Base-by-base conservation (phyloP, 495 filamentous ascomycete genomes). In the Venustampulla echinocandica region DNA sequence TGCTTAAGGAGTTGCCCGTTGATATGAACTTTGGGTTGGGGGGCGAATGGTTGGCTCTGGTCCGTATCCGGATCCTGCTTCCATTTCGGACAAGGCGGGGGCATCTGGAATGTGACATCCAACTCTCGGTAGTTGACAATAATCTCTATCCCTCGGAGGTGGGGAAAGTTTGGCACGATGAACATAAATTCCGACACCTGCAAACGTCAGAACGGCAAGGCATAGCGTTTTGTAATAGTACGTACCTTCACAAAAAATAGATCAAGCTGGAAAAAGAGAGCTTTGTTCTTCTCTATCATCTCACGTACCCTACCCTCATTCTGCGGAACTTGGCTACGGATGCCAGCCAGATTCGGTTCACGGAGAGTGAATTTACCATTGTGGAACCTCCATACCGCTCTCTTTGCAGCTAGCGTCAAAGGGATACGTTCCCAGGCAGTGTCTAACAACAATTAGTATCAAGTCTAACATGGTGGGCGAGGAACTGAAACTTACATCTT, bases 161-260 rank as follows among this genome's bases (percentile, higher is more conserved):
- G 84, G 36, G 76, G 76, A 44, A 84, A 74, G 50, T 78, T 78
- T 13, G 82, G 80, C 23, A 85, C 74, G 27, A 83, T 75, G 55
- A 75, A 77, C 70, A 84, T 76, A 61, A 88, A 85, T 59, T 88
- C 84, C 42, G 81, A 80, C 40, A 83, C 73, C 78, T 83, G 47
- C 20, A 7, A 23, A 19, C 1, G 38, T 23, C 55, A 65, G 56
- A 72, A 37, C 4, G 1, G 5, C 27, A 30, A n/a, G 33, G 18
- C 33, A 6, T 47, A 38, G 14, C 56, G 55, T 53, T 20, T 14
- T n/a, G 25, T 13, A 43, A 9, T 1, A 4, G 25, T n/a, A 18
- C 42, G 50, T 69, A 85, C 81, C 69, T 79, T 84, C 55, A 90
- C 74, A 71, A 86, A 87, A 61, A 90, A 90, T 60, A 87, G 69